phyloP scores from a whole-genome alignment of 352 stramenopile species.

The Phytopythium sindhum region DNA sequence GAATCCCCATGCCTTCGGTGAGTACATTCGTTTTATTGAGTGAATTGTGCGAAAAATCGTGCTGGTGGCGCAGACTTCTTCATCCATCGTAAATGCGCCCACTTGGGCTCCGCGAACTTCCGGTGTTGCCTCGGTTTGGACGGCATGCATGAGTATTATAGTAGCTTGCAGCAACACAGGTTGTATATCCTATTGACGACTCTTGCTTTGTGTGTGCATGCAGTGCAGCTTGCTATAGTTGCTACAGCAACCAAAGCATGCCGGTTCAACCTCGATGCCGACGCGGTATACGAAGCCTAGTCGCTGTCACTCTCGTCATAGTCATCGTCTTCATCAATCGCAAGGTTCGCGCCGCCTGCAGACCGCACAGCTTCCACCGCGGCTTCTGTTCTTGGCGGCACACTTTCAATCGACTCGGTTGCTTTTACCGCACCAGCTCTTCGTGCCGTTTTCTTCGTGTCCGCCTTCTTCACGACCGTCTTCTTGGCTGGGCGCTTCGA shows the following conservation, averaged over 20 bases:
- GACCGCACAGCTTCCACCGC: background rate
- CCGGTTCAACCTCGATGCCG: too few species aligned
- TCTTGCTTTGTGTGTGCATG: too few species aligned
- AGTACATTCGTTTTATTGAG: too few species aligned
- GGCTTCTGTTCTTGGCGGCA: background rate
- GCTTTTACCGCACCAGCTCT: background rate
- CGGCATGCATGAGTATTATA: too few species aligned
- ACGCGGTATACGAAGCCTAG: background rate
- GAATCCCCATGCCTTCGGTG: too few species aligned
- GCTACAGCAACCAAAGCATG: background rate
- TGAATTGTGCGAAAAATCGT: too few species aligned
- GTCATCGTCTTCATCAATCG: constrained; percentile 66
- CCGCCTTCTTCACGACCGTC: constrained; percentile 21
- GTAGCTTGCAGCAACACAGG: too few species aligned
- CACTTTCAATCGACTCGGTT: background rate
- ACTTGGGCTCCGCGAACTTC: too few species aligned
- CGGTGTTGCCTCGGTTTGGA: too few species aligned
- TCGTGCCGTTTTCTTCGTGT: constrained; percentile 11
- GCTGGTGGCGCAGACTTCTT: too few species aligned
- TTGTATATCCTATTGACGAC: too few species aligned
- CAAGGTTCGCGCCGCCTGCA: background rate
- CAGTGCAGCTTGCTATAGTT: background rate
- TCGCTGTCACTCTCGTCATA: constrained; percentile 80
- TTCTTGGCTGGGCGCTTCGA: constrained; percentile 1
- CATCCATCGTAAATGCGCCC: too few species aligned